Percentiles rank a stretch among this genome's conserved stretches.
phyloP scores from a whole-genome alignment of 176 grass and related monocot species.

The Musa schizocarpa region DNA sequence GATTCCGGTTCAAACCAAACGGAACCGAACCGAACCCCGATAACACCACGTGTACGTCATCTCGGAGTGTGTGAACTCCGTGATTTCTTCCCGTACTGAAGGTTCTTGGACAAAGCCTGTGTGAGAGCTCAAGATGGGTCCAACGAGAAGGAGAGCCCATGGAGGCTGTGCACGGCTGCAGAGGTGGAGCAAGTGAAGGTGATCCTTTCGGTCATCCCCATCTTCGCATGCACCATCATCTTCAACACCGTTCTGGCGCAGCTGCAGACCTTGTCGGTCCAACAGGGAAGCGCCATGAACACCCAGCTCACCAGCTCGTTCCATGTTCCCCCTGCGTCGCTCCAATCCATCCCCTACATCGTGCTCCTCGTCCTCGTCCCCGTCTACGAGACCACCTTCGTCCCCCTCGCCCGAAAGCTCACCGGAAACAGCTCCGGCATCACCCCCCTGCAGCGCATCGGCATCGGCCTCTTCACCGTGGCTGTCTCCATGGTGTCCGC shows the following conservation, averaged over 20 bases:
- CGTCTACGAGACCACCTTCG: conserved; percentile 2
- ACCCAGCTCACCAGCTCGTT: not conserved
- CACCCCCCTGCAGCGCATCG: conserved; percentile 9
- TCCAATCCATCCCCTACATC: conserved; percentile 9
- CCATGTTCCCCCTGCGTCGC: conserved; percentile 5
- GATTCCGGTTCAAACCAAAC: too few relatives aligned
- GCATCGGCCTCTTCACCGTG: not conserved
- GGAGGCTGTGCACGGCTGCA: conserved; percentile 6
- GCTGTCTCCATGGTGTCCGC: conserved; percentile 8
- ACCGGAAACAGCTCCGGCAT: not conserved
- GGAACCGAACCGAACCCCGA: too few relatives aligned
- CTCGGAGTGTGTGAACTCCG: not conserved
- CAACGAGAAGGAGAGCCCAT: conserved; percentile 3
- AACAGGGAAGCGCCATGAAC: conserved; percentile 13
- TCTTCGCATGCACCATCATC: conserved; percentile 8
- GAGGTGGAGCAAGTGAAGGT: conserved; percentile 16
- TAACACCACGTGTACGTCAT: not conserved
- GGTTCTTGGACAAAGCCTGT: conserved; percentile 13
- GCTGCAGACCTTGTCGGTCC: conserved; percentile 17
- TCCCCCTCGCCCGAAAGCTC: conserved; percentile 1
- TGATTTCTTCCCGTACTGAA: not conserved
- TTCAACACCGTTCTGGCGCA: conserved; percentile 12
- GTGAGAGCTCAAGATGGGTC: not conserved
- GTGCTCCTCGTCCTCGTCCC: conserved; percentile 8
- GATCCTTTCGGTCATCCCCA: conserved; percentile 2